Base-by-base conservation (phyloP, 1,139 yeast genomes). In the Oligophagozyma castellii region DNA sequence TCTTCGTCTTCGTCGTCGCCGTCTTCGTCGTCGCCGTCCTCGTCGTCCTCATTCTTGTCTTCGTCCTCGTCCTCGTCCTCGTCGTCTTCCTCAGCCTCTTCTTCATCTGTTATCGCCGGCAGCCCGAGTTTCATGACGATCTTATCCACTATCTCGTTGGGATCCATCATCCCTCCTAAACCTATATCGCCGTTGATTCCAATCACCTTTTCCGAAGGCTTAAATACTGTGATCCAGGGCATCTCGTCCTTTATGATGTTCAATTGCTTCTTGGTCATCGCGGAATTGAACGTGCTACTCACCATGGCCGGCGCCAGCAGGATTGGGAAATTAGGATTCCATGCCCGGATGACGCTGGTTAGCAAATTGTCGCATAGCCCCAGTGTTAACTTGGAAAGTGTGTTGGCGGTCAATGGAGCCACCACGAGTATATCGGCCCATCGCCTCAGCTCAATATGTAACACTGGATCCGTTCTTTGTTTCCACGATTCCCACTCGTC, bases 261-360 rank as follows among this genome's bases (percentile, higher is more conserved):
- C 35, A 89, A 58, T 44, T 89, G 98, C 43, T 76, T 77, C 42
- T 81, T 76, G 0, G 98, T 89, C 43, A 86, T 70, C 7, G 95
- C 94, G 47, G 89, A 93, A 15, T 89, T 83, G 56, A 84, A 89
- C 92, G 89, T 86, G 46, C 80, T 76, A 1, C 96, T 84, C 47
- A 89, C 86, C 96, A 89, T 86, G 1, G 96, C 95, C 3, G 98
- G 98, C 0, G 96, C 98, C 24, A 83, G 70, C 30, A 86, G 56
- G 19, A 89, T 73, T 2, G 95, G 95, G 34, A 74, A 72, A 33
- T 71, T 70, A 1, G 94, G 93, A 42, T 84, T 84, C 98, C 98
- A 89, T 4, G 89, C 78, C 35, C 96, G 65, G 5, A 86, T 66
- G 22, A 84, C 80, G 12, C 86, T 75, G 1, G 96, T 77, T 32